Conservation (phyloP, 2,329 filamentous ascomycete genomes). For the Neonectria coccinea region DNA sequence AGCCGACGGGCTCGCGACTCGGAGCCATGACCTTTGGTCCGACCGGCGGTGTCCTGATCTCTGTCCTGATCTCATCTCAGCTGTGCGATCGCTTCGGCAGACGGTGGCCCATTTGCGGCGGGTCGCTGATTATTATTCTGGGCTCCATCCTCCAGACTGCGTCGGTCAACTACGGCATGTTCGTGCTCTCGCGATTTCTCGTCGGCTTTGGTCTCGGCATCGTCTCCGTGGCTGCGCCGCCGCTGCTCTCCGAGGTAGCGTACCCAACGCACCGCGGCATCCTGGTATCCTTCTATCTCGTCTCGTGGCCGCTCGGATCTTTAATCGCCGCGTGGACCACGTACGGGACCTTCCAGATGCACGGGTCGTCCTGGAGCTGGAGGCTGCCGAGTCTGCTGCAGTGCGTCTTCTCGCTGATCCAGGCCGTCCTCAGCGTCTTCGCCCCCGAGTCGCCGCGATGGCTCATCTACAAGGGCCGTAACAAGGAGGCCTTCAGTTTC, state of each 20-base stretch:
- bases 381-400: constrained; percentile 62
- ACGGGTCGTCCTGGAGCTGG: constrained; percentile 58
- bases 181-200: constrained; percentile 50
- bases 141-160: constrained; percentile 46
- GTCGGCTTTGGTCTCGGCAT: constrained; percentile 57
- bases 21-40: constrained; percentile 47
- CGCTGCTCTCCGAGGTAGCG: constrained; percentile 52
- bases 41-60: constrained; percentile 41
- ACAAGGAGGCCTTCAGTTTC: constrained; percentile 37
- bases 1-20: constrained; percentile 46
- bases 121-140: constrained; percentile 45
- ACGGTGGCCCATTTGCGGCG: constrained; percentile 43
- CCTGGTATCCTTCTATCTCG: constrained; percentile 47
- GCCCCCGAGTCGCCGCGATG: constrained; percentile 40
- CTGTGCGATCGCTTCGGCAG: constrained; percentile 47
- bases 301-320: constrained; percentile 35
- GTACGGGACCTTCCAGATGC: constrained; percentile 56
- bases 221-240: constrained; percentile 46
- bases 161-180: constrained; percentile 49
- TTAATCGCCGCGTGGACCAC: constrained; percentile 48
- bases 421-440: constrained; percentile 28
- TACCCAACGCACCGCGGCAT: constrained; percentile 52
- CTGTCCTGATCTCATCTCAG: constrained; percentile 42
- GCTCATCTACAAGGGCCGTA: constrained; percentile 44
- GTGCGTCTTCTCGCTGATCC: constrained; percentile 44